Conservation (phyloP, 495 filamentous ascomycete species). For the Podospora comata region DNA sequence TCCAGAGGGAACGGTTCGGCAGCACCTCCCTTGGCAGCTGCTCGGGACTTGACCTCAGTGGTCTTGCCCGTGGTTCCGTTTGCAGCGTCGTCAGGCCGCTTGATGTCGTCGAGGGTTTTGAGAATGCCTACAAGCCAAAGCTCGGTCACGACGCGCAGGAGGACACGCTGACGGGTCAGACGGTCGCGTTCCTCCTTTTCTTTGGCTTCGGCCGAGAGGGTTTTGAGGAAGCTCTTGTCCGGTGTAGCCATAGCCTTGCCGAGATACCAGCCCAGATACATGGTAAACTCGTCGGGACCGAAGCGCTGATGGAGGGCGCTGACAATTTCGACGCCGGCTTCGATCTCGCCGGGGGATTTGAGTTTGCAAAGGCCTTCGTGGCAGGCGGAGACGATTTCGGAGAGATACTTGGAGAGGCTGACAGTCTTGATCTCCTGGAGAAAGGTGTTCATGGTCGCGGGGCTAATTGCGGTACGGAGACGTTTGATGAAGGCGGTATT, state of each 20-base stretch:
- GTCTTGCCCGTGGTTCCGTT: constrained; percentile 53
- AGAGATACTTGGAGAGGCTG: constrained; percentile 94
- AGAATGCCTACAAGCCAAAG: constrained; percentile 92
- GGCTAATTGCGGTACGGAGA: constrained; percentile 81
- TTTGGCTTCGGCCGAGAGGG: constrained; percentile 70
- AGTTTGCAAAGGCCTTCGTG: constrained; percentile 92
- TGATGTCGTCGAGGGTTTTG: constrained; percentile 83
- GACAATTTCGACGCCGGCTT: constrained; percentile 86
- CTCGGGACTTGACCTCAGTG: constrained; percentile 52
- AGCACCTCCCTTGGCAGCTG: constrained; percentile 52
- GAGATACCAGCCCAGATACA: constrained; percentile 87
- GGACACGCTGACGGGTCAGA: constrained; percentile 75
- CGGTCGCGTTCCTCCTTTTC: constrained; percentile 97
- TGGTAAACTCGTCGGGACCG: constrained; percentile 84
- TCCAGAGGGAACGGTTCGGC: constrained; percentile 91
- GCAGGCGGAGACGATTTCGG: constrained; percentile 96
- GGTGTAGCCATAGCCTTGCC: constrained; percentile 90
- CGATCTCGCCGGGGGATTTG: constrained; percentile 84
- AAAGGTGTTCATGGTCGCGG: constrained; percentile 74
- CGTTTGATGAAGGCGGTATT: constrained; percentile 99
- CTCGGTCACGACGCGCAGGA: constrained; percentile 89
- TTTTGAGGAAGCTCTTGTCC: constrained; percentile 80
- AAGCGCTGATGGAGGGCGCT: constrained; percentile 96
- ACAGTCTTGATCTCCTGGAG: constrained; percentile 87
- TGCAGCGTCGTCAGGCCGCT: constrained; percentile 76